phyloP scores from a whole-genome alignment of 768 basidiomycete species.

The Amanita rubescens region DNA sequence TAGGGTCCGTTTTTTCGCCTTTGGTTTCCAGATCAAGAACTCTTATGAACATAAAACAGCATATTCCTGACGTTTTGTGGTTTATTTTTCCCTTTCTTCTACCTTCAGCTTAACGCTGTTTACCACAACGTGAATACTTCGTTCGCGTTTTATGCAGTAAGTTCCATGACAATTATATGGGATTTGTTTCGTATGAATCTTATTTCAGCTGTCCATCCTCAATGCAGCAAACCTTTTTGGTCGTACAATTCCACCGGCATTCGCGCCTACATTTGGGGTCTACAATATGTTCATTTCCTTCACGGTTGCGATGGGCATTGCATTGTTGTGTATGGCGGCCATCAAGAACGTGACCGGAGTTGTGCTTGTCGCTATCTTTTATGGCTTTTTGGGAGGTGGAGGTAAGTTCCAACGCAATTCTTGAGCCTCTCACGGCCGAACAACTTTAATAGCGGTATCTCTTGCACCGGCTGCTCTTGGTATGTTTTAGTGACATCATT shows the following conservation, averaged over 20 bases:
- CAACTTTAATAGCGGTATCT: conserved; percentile 15
- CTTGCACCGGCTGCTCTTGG: conserved; percentile 25
- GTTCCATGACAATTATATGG: conserved; percentile 4
- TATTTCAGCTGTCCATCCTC: conserved; percentile 38
- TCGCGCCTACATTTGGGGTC: conserved; percentile 36
- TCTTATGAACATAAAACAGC: conserved; percentile 24
- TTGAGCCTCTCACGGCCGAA: conserved; percentile 4
- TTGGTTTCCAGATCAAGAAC: conserved; percentile 16
- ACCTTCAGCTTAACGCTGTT: conserved; percentile 41
- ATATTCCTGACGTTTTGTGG: conserved; percentile 25
- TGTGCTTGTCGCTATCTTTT: conserved; percentile 33
- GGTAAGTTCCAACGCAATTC: conserved; percentile 14
- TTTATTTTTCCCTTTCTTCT: conserved; percentile 41
- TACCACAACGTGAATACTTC: conserved; percentile 30
- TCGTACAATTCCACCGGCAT: conserved; percentile 36
- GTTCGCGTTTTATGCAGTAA: conserved; percentile 45
- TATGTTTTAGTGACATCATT: conserved; percentile 6
- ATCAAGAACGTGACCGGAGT: conserved; percentile 26
- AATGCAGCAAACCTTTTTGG: conserved; percentile 48
- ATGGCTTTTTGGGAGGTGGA: conserved; percentile 41
- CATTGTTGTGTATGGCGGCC: conserved; percentile 36
- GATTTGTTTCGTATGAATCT: not conserved
- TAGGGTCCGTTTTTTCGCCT: conserved; percentile 11
- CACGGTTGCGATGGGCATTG: conserved; percentile 23
- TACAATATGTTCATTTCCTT: conserved; percentile 33